Evolutionary conservation across 2,329 filamentous ascomycete genomes (phyloP).

Genomic region (Chaetothyriales sp.): DNA sequence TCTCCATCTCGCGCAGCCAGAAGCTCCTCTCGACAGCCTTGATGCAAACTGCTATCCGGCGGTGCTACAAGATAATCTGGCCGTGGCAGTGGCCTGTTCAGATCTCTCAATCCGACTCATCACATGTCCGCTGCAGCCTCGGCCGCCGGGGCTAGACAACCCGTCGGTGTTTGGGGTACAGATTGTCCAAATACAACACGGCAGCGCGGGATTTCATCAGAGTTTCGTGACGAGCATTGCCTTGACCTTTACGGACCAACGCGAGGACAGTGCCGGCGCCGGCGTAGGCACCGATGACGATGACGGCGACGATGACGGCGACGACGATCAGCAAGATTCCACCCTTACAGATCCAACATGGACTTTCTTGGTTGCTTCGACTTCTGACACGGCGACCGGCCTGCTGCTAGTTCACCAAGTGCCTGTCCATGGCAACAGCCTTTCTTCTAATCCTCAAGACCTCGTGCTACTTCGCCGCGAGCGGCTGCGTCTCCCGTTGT

Average conservation of each 20-base stretch:
- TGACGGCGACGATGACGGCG: slow-evolving; percentile 21
- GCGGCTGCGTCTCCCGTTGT: slow-evolving; percentile 36
- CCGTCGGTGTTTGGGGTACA: slow-evolving; percentile 30
- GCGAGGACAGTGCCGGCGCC: slow-evolving; percentile 18
- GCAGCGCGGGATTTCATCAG: slow-evolving; percentile 27
- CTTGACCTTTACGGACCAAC: slow-evolving; percentile 37
- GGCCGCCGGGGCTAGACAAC: slow-evolving; percentile 30
- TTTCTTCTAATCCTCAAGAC: slow-evolving; percentile 23
- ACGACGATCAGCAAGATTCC: slow-evolving; percentile 16
- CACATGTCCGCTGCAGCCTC: slow-evolving; percentile 41
- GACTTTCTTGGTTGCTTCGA: slow-evolving; percentile 34
- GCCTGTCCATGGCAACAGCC: slow-evolving; percentile 22
- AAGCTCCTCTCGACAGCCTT: slow-evolving; percentile 24
- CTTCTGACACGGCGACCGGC: slow-evolving; percentile 32
- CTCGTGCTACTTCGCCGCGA: slow-evolving; percentile 34
- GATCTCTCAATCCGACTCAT: slow-evolving; percentile 45
- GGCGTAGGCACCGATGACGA: no score
- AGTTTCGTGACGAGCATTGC: slow-evolving; percentile 38
- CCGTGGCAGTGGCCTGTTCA: slow-evolving; percentile 42
- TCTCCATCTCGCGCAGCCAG: slow-evolving; percentile 37
- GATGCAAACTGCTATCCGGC: neutral
- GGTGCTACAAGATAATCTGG: slow-evolving; percentile 23
- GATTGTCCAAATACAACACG: slow-evolving; percentile 29
- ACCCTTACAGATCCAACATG: slow-evolving; percentile 21
- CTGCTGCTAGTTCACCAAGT: slow-evolving; percentile 33